Evolutionary conservation across 139 green algal genomes (phyloP).

Genomic region (Pleodorina starrii): DNA sequence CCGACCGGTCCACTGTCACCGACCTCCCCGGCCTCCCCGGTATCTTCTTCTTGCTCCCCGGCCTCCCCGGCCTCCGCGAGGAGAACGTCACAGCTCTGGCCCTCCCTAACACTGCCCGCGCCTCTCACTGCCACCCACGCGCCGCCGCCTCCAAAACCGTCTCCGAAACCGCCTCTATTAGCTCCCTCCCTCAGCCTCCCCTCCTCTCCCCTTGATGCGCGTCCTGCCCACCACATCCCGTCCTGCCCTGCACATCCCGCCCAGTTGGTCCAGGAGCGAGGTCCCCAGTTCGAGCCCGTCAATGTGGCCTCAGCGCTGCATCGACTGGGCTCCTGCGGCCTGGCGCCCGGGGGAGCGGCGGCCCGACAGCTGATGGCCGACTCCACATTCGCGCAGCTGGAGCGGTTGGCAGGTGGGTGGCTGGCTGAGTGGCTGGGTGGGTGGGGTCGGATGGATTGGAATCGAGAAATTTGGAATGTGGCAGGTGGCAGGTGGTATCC

Average conservation of each 20-base stretch:
- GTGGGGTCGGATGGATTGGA: no score
- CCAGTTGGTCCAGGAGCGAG: constrained; percentile 28
- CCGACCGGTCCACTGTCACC: no score
- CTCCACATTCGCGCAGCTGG: background rate
- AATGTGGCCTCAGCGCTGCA: constrained; percentile 44
- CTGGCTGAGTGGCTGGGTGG: background rate
- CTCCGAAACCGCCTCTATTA: no score
- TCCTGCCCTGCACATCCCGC: background rate
- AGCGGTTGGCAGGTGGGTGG: background rate
- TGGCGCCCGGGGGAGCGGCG: background rate
- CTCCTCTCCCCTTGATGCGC: background rate
- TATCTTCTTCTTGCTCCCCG: no score
- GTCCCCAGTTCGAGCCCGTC: constrained; percentile 2
- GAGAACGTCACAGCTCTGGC: background rate
- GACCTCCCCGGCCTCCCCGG: no score
- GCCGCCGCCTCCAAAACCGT: no score
- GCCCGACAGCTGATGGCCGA: background rate
- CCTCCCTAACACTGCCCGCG: background rate
- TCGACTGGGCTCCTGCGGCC: constrained; percentile 22
- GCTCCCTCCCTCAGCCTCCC: background rate
- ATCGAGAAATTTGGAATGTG: no score
- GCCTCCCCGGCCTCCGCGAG: no score
- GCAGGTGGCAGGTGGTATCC: background rate
- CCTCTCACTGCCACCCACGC: no score
- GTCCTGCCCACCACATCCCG: background rate